Conservation (phyloP, 768 basidiomycete genomes). For the Nidula microcarpa region DNA sequence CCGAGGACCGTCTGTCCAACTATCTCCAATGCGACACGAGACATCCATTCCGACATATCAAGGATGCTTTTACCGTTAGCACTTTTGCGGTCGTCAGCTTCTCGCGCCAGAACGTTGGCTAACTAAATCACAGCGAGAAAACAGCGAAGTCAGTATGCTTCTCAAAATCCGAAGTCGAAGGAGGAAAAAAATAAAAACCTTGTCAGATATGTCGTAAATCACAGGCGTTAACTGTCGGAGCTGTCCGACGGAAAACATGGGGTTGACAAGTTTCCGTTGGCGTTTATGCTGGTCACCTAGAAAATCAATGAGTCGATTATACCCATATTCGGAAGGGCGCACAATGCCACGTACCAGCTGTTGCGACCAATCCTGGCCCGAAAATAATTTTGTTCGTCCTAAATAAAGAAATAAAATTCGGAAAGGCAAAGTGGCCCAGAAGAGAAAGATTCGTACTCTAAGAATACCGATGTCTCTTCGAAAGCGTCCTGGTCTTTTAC, state of each 20-base stretch:
- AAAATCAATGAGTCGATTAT: too few species aligned
- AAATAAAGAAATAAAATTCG: neutral
- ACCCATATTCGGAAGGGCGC: too few species aligned
- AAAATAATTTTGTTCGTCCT: slow-evolving; percentile 44
- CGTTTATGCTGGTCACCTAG: slow-evolving; percentile 40
- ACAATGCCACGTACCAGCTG: slow-evolving; percentile 20
- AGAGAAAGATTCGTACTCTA: slow-evolving; percentile 29
- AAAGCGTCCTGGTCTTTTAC: slow-evolving; percentile 45
- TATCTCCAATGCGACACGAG: slow-evolving; percentile 38
- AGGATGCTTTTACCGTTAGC: slow-evolving; percentile 18
- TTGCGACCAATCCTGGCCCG: slow-evolving; percentile 43
- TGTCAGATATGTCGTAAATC: slow-evolving; percentile 41
- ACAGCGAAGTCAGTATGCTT: neutral
- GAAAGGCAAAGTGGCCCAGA: neutral
- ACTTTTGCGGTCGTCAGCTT: slow-evolving; percentile 9
- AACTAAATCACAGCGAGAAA: slow-evolving; percentile 12
- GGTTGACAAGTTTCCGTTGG: slow-evolving; percentile 45
- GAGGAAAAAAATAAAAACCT: slow-evolving; percentile 20
- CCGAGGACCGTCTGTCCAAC: slow-evolving; percentile 41
- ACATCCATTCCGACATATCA: slow-evolving; percentile 46
- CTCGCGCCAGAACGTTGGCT: slow-evolving; percentile 20
- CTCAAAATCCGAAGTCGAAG: neutral
- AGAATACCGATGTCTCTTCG: slow-evolving; percentile 41
- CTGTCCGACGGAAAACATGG: slow-evolving; percentile 43
- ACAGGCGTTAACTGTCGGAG: slow-evolving; percentile 40